phyloP scores from a whole-genome alignment of 768 basidiomycete species.

The Steccherinum ochraceum region DNA sequence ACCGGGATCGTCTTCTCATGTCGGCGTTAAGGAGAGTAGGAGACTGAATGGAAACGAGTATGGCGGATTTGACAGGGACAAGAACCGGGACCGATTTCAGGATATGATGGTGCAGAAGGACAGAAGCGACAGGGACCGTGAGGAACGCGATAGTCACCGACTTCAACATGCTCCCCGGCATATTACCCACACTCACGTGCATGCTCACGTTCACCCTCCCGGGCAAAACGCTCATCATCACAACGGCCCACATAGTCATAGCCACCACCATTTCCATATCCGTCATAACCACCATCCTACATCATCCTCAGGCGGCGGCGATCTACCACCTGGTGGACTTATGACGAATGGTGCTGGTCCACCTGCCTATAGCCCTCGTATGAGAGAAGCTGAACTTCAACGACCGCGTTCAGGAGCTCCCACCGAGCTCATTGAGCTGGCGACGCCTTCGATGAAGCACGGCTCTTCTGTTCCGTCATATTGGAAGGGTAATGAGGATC shows the following conservation, averaged over 20 bases:
- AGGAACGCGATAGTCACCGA: conserved; percentile 6
- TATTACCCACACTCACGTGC: conserved; percentile 10
- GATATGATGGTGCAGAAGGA: conserved; percentile 15
- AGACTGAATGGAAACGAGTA: conserved; percentile 11
- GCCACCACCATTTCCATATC: conserved; percentile 9
- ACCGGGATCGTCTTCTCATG: conserved; percentile 3
- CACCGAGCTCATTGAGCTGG: conserved; percentile 20
- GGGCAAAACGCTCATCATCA: conserved; percentile 13
- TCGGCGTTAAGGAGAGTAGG: conserved; percentile 9
- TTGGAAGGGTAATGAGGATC: conserved; percentile 16
- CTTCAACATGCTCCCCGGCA: conserved; percentile 9
- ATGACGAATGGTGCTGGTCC: no score
- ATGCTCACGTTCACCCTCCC: conserved; percentile 14
- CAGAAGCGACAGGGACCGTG: conserved; percentile 8
- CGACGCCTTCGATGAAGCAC: conserved; percentile 8
- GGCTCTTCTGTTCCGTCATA: conserved; percentile 8
- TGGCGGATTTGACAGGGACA: conserved; percentile 17
- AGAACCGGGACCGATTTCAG: conserved; percentile 14
- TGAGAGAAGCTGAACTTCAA: conserved; percentile 17
- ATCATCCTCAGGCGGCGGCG: conserved; percentile 25
- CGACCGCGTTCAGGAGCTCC: conserved; percentile 19
- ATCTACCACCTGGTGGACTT: no score
- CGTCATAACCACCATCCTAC: conserved; percentile 29
- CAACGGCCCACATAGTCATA: conserved; percentile 13
- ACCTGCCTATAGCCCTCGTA: conserved; percentile 15